Evolutionary conservation across 257 asterid species (phyloP).

Genomic region (Solanum piurae): DNA sequence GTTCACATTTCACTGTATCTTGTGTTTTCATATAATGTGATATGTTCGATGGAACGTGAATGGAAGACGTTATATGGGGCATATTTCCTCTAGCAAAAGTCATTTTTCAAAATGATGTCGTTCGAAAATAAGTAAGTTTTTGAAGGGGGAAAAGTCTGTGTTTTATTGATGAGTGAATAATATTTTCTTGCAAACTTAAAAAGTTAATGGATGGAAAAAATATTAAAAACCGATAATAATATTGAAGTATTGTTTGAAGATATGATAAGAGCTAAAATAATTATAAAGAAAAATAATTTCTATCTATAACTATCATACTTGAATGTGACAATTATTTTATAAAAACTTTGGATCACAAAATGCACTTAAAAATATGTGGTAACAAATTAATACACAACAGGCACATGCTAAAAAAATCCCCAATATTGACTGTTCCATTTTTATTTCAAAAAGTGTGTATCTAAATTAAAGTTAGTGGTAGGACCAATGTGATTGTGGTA

Average conservation of each 20-base stretch:
- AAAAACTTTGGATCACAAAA: neutral
- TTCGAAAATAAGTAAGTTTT: neutral
- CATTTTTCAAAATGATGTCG: neutral
- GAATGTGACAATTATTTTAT: neutral
- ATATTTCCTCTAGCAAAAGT: neutral
- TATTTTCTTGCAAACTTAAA: neutral
- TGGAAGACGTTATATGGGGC: rapidly evolving
- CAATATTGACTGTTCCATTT: neutral
- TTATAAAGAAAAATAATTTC: neutral
- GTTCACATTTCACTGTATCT: neutral
- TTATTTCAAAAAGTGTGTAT: neutral
- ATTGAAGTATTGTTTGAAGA: neutral
- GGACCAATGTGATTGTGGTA: neutral
- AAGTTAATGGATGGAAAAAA: neutral
- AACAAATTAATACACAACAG: neutral
- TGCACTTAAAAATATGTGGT: neutral
- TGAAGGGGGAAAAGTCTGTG: rapidly evolving
- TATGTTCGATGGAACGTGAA: neutral
- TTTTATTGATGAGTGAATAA: neutral
- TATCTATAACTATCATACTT: neutral
- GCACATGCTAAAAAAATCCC: neutral
- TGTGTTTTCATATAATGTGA: neutral
- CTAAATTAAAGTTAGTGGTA: neutral
- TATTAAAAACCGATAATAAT: neutral
- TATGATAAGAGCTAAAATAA: neutral